Evolutionary conservation across 306 rosid genomes (phyloP), one percentile per base, ranked within the genome.

Genomic region (Pueraria montana): DNA sequence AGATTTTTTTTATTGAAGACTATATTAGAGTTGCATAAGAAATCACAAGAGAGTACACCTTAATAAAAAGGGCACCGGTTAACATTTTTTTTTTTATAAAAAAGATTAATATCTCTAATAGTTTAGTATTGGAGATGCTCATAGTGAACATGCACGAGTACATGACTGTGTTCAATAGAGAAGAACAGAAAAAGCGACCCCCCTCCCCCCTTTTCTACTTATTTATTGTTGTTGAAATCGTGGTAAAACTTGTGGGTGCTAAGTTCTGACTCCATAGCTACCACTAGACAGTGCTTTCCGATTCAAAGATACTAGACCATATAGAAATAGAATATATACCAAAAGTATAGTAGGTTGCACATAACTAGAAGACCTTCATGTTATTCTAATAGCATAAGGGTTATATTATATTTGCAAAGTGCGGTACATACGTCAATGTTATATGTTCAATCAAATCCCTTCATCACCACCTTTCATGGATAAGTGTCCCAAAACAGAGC

Each of bases 251-350:
- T 8, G 40, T 76, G 52, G 11, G 52, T 58, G 62, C 49, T 53
- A 67, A 18, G 8, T 59, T 34, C 48, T 36, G 11, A 32, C 32
- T 16, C 66, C 58, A 74, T 63, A 46, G 24, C 16, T 14, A 42
- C 80, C 80, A 62, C 76, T 72, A 24, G 80, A 42, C 36, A 77
- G 30, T 56, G 78, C 77, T 55, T 58, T 69, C 34, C 12, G 1
- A 59, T 69, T 83, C 14, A 26, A 58, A 61, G 79, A 21, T n/a
- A 68, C 48, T 14, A 53, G 38, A 58, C 72, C 30, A 63, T 62
- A 40, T 50, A 77, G 36, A 84, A 38, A 81, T 40, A 72, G 87
- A 83, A 77, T 80, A 87, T 84, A 68, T 80, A 59, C 76, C 26
- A 80, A 80, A 83, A 83, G 64, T 80, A 74, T 48, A 72, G 71